These are phyloP conservation scores for Thermomucor indicae-seudaticae DNA, from an alignment of 371 early-diverging fungal genomes.

Conservation along the genomic window DNA sequence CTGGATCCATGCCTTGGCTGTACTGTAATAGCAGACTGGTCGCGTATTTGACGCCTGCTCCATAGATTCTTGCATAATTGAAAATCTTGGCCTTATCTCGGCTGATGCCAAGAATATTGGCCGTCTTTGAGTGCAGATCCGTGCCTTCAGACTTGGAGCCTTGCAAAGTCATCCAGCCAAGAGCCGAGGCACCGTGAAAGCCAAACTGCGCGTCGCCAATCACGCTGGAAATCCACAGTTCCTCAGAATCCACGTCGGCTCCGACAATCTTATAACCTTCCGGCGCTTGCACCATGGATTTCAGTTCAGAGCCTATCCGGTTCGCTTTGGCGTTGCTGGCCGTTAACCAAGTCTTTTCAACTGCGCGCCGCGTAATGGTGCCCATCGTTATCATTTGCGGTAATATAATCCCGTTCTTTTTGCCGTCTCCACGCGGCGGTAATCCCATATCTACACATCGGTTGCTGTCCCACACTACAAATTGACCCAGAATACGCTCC, in stretches of 20 bases:
- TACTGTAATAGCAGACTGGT: constrained; percentile 77
- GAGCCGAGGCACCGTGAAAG: constrained; percentile 89
- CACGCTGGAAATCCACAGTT: constrained; percentile 95
- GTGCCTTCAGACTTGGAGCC: constrained; percentile 89
- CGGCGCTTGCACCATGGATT: constrained; percentile 84
- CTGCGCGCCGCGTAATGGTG: constrained; percentile 93
- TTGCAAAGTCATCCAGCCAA: constrained; percentile 98
- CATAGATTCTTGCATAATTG: constrained; percentile 96
- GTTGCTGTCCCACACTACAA: constrained; percentile 76
- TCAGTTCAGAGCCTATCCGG: constrained; percentile 93
- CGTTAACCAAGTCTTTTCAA: constrained; percentile 95
- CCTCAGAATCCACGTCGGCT: constrained; percentile 97
- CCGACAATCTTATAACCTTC: constrained; percentile 84
- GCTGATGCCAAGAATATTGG: constrained; percentile 80
- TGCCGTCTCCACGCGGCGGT: constrained; percentile 14
- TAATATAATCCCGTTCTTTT: constrained; percentile 77
- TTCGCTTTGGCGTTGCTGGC: constrained; percentile 91
- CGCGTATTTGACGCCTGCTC: constrained; percentile 89
- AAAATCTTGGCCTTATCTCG: constrained; percentile 94
- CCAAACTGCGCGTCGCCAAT: constrained; percentile 95
- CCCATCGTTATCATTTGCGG: constrained; percentile 94
- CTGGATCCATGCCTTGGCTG: constrained; percentile 66
- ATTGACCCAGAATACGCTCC: constrained; percentile 80
- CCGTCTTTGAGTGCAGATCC: constrained; percentile 94
- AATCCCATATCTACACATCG: constrained; percentile 37